These are phyloP conservation scores for Chaetomium globosum DNA, from an alignment of 2,329 filamentous ascomycete species.

Conservation along the genomic window DNA sequence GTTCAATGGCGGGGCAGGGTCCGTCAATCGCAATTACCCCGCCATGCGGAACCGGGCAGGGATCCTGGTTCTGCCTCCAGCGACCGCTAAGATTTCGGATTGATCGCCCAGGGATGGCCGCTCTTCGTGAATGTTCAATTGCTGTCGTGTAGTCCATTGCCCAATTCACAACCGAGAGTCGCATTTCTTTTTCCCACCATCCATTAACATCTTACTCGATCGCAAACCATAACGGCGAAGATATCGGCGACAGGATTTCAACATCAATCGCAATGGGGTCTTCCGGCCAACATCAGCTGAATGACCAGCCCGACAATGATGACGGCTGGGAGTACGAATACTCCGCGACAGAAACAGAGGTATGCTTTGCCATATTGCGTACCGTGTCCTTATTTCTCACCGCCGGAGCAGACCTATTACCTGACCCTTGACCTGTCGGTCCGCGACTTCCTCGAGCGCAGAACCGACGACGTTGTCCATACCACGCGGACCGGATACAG, in stretches of 20 bases:
- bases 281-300: neutral
- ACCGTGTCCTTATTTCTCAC: neutral
- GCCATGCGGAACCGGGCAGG: constrained; percentile 22
- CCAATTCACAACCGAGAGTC: neutral
- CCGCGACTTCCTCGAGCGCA: constrained; percentile 55
- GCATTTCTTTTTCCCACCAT: neutral
- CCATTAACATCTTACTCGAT: neutral
- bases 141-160: neutral
- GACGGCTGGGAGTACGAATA: constrained; percentile 70
- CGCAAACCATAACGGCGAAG: neutral
- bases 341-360: constrained; percentile 65
- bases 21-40: constrained; percentile 23
- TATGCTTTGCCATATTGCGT: constrained; percentile 34
- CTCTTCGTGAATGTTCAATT: neutral
- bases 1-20: constrained; percentile 26
- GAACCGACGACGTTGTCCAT: constrained; percentile 45
- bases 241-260: neutral
- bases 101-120: neutral
- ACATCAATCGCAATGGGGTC: constrained; percentile 7
- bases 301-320: constrained; percentile 46
- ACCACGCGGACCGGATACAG: constrained; percentile 52
- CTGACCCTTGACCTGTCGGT: constrained; percentile 65
- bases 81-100: constrained; percentile 38
- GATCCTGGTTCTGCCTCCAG: constrained; percentile 35
- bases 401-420: constrained; percentile 59